Base-by-base conservation (phyloP, 805 yeast species). In the Maudiozyma pseudohumilis region DNA sequence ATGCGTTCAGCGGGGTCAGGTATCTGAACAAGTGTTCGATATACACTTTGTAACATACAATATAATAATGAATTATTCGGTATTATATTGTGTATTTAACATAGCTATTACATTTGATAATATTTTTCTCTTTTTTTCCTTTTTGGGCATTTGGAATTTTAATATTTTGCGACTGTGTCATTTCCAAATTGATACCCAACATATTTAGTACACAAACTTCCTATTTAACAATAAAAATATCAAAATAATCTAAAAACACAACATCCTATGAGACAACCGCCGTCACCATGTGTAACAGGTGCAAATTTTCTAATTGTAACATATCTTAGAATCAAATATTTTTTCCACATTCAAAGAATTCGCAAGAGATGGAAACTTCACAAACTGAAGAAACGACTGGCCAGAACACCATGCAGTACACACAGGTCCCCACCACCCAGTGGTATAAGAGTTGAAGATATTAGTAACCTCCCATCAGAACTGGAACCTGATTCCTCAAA, bases 201-300 rank as follows among this genome's bases (percentile, higher is more conserved):
- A n/a, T n/a, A n/a, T n/a, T n/a, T n/a, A n/a, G n/a, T n/a, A n/a
- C n/a, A n/a, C n/a, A n/a, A n/a, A n/a, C n/a, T n/a, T n/a, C n/a
- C n/a, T n/a, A n/a, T n/a, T n/a, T n/a, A n/a, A n/a, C 11, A 23
- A 23, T 23, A 23, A 9, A 23, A 9, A 23, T 9, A 8, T 23
- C 11, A 23, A 23, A 9, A 23, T 9, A 23, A 23, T 11, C 11
- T 9, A 23, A 23, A n/a, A 26, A 6, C 13, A 26, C 7, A 26
- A 8, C 13, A 15, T 3, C 22, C 18, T 10, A 58, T 58, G 63
- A 53, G 60, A 40, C 60, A 59, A 6, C 56, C 57, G 24, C 63
- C 63, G 6, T 46, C 48, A 6, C 55, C 58, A 9, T 47, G 61
- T 33, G 50, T 41, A 30, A 52, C 60, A 1, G 53, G 37, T 27